These are phyloP conservation scores for Apodospora peruviana DNA, from an alignment of 495 filamentous ascomycete species.

Conservation along the genomic window DNA sequence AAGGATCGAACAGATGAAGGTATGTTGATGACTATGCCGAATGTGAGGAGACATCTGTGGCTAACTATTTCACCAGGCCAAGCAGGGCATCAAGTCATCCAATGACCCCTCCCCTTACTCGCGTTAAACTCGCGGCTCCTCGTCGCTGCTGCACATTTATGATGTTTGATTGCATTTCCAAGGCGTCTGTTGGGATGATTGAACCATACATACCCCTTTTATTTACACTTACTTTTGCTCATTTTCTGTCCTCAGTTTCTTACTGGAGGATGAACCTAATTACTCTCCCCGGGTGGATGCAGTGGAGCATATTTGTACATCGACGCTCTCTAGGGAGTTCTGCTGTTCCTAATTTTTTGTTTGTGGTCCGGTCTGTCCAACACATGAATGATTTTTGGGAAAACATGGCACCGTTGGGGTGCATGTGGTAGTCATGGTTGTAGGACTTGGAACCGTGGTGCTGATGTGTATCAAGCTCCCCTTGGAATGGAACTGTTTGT, in stretches of 20 bases:
- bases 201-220: neutral
- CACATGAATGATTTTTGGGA: neutral
- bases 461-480: neutral
- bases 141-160: no score
- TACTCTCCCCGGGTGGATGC: neutral
- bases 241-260: neutral
- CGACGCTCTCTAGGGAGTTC: neutral
- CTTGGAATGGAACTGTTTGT: neutral
- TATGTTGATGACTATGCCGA: slow-evolving; percentile 14
- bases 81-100: slow-evolving; percentile 8
- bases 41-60: neutral
- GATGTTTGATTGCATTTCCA: neutral
- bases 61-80: slow-evolving; percentile 4
- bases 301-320: neutral
- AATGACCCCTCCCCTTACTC: neutral
- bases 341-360: no score
- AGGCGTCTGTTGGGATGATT: neutral
- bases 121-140: no score
- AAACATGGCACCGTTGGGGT: no score
- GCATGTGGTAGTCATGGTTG: neutral
- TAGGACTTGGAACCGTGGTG: neutral
- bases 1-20: slow-evolving; percentile 79
- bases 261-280: neutral
- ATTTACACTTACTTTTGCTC: neutral
- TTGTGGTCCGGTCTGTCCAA: no score